Evolutionary conservation across 768 basidiomycete genomes (phyloP), one percentile per base, ranked within the genome.

Genomic region (Pleurotus tuber-regium): DNA sequence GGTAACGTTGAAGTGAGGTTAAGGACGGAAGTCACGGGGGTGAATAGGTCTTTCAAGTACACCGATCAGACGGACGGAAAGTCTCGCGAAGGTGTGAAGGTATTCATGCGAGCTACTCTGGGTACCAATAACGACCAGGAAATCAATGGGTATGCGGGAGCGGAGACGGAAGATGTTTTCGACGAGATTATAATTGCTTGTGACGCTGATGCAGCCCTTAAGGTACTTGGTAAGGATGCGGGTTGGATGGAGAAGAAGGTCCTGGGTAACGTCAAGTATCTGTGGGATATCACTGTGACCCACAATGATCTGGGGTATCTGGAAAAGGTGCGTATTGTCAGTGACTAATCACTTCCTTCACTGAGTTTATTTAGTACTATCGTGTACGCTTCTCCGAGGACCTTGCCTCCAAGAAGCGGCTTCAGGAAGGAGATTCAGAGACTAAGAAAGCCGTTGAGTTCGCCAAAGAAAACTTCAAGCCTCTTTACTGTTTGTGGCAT

Each of bases 271-370:
- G 64, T 65, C 28, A 67, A 66, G 62, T 74, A 75, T 50, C 64
- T 74, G 9, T 69, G 70, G 63, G 73, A 78, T 46, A 62, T 76
- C n/a, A 76, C 74, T 0, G 75, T 80, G 26, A 80, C 78, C 2
- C 80, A 82, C 56, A 70, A 64, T 31, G 76, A 79, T 47, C 52
- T 70, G 1, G 63, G 65, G 0, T 77, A 78, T 54, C 76, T 78
- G 75, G 62, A 71, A 55, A 71, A 75, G 68, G 75, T 72, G 40
- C n/a, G n/a, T n/a, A n/a, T n/a, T n/a, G n/a, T n/a, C n/a, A n/a
- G n/a, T n/a, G n/a, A n/a, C n/a, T n/a, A n/a, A n/a, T n/a, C n/a
- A n/a, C n/a, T n/a, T n/a, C n/a, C n/a, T n/a, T n/a, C n/a, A n/a
- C n/a, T n/a, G n/a, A n/a, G n/a, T n/a, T n/a, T 30, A 23, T 46